Conservation (phyloP, 257 asterid species). For the Rehmannia glutinosa region DNA sequence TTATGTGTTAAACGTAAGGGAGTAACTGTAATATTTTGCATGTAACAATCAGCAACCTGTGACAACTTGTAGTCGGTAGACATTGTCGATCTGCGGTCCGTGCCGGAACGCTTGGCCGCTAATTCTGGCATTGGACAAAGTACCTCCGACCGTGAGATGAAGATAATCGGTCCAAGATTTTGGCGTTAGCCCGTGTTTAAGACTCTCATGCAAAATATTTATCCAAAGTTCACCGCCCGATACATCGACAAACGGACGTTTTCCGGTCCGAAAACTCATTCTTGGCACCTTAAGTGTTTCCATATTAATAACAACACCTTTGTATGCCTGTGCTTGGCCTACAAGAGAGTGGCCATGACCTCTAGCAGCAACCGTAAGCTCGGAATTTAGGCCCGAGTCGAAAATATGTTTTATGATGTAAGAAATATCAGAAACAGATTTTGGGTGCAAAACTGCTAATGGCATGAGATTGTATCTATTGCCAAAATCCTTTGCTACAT, state of each 20-base stretch:
- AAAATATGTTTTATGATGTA: slow-evolving; percentile 34
- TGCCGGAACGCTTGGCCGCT: slow-evolving; percentile 88
- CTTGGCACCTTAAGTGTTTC: slow-evolving; percentile 37
- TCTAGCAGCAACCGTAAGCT: slow-evolving; percentile 62
- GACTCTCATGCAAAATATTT: slow-evolving; percentile 62
- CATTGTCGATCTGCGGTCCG: slow-evolving; percentile 87
- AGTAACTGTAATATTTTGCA: no score
- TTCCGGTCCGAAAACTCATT: slow-evolving; percentile 39
- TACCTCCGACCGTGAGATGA: slow-evolving; percentile 90
- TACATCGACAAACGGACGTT: slow-evolving; percentile 52
- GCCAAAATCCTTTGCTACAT: slow-evolving; percentile 73
- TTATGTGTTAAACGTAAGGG: no score
- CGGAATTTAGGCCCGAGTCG: slow-evolving; percentile 36
- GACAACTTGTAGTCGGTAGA: slow-evolving; percentile 72
- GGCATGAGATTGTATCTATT: slow-evolving; percentile 53
- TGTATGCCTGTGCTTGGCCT: slow-evolving; percentile 72
- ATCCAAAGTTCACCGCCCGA: slow-evolving; percentile 90
- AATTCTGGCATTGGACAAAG: slow-evolving; percentile 80
- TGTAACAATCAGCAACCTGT: no score
- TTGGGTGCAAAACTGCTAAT: slow-evolving; percentile 57
- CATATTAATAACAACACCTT: slow-evolving; percentile 65
- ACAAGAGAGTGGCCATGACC: slow-evolving; percentile 80
- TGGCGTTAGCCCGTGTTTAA: slow-evolving; percentile 68
- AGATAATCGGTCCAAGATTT: slow-evolving; percentile 97
- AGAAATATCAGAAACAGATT: slow-evolving; percentile 60